Evolutionary conservation across 2,329 filamentous ascomycete genomes (phyloP).

Genomic region (Trichoderma polysporum): DNA sequence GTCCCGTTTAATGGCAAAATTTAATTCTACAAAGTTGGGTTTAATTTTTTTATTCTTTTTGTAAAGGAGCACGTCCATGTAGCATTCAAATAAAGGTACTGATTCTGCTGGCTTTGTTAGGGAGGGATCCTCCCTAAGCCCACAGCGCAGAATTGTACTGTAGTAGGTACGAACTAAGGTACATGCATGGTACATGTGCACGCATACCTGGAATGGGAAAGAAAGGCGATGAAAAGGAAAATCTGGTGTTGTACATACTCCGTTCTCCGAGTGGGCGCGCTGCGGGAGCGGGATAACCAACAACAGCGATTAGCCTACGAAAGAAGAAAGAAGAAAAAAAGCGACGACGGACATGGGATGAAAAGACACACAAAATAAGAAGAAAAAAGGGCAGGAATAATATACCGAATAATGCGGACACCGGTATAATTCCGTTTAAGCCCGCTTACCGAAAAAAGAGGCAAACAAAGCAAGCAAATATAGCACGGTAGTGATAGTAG

Average conservation of each 20-base stretch:
- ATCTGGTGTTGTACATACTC: not conserved
- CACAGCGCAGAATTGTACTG: no score
- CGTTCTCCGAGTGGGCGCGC: not conserved
- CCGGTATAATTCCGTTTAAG: not conserved
- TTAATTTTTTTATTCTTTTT: no score
- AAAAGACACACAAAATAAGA: not conserved
- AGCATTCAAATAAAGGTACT: no score
- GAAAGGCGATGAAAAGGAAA: not conserved
- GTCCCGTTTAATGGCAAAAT: no score
- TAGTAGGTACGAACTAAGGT: not conserved
- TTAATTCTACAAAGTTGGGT: no score
- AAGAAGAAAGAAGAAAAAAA: not conserved
- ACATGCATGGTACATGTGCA: not conserved
- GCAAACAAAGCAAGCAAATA: not conserved
- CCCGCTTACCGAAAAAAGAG: no score
- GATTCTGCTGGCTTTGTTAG: no score
- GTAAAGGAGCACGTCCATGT: no score
- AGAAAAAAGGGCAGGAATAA: not conserved
- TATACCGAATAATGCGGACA: not conserved
- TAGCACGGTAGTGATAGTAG: not conserved
- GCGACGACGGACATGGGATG: not conserved
- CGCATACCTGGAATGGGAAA: not conserved
- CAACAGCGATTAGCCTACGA: not conserved
- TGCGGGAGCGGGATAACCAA: constrained; percentile 7
- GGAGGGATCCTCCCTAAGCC: no score